phyloP scores from a whole-genome alignment of 352 stramenopile genomes.

The Globisporangium sylvaticum region DNA sequence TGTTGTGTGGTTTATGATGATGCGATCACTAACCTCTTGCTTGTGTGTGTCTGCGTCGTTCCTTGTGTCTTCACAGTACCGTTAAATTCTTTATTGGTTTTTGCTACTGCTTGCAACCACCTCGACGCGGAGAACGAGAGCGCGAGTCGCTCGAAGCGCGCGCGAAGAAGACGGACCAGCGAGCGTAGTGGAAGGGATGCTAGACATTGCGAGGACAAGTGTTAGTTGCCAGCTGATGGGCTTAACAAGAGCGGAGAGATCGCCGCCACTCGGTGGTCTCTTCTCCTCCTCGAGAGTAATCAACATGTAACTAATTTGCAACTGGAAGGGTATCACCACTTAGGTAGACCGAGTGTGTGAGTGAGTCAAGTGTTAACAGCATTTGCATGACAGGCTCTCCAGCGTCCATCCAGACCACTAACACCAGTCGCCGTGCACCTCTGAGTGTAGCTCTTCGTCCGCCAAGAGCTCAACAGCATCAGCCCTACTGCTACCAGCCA shows the following conservation, averaged over 20 bases:
- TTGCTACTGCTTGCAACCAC: constrained; percentile 16
- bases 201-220: constrained; percentile 63
- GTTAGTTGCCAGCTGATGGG: constrained; percentile 27
- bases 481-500: background rate
- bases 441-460: background rate
- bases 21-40: background rate
- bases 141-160: background rate
- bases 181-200: constrained; percentile 31
- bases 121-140: background rate
- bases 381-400: background rate
- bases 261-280: constrained; percentile 11
- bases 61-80: constrained; percentile 41
- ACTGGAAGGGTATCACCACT: background rate
- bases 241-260: constrained; percentile 20
- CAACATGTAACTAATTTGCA: constrained; percentile 57
- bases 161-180: background rate
- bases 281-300: constrained; percentile 25
- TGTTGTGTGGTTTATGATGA: too few species aligned
- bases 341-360: background rate
- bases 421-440: background rate
- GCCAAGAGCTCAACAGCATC: background rate
- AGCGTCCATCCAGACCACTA: background rate
- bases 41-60: constrained; percentile 6
- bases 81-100: constrained; percentile 61
- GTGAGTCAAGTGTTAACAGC: background rate